phyloP scores from a whole-genome alignment of 768 basidiomycete genomes.

The Tulasnella sp. region DNA sequence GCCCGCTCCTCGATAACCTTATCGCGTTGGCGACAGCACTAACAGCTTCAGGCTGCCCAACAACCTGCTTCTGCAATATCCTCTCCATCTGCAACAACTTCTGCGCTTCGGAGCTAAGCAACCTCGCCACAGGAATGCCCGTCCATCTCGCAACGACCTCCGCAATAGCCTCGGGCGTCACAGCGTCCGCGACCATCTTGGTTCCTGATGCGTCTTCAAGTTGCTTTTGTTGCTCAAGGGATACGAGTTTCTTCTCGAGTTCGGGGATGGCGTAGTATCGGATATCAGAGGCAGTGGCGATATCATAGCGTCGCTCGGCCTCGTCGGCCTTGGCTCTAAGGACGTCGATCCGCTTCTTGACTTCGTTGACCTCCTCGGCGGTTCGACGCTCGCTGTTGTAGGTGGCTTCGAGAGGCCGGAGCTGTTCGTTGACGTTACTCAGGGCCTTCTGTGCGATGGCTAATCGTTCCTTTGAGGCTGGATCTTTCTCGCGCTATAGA shows the following conservation, averaged over 20 bases:
- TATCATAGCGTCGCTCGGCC: slow-evolving; percentile 74
- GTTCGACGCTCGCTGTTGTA: slow-evolving; percentile 81
- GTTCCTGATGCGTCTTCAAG: slow-evolving; percentile 43
- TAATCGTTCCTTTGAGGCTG: slow-evolving; percentile 77
- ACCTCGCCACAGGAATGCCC: slow-evolving; percentile 75
- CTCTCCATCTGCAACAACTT: slow-evolving; percentile 83
- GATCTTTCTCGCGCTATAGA: slow-evolving; percentile 64
- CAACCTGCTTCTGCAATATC: slow-evolving; percentile 44
- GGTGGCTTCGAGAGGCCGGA: slow-evolving; percentile 69
- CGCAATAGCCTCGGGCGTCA: slow-evolving; percentile 83
- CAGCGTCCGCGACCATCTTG: slow-evolving; percentile 45
- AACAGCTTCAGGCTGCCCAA: slow-evolving; percentile 86
- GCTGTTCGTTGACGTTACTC: slow-evolving; percentile 73
- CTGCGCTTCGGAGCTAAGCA: slow-evolving; percentile 85
- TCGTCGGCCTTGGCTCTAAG: slow-evolving; percentile 86
- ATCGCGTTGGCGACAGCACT: slow-evolving; percentile 91
- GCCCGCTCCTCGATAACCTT: slow-evolving; percentile 82
- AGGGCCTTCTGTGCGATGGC: slow-evolving; percentile 62
- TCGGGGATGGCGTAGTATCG: slow-evolving; percentile 90
- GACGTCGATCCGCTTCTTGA: slow-evolving; percentile 78
- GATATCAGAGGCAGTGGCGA: slow-evolving; percentile 74
- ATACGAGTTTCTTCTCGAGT: slow-evolving; percentile 41
- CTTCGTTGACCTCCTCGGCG: slow-evolving; percentile 66
- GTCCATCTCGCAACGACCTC: slow-evolving; percentile 94
- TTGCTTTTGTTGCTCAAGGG: slow-evolving; percentile 54